Base-by-base conservation (phyloP, 805 yeast species). In the Pichia cephalocereana region DNA sequence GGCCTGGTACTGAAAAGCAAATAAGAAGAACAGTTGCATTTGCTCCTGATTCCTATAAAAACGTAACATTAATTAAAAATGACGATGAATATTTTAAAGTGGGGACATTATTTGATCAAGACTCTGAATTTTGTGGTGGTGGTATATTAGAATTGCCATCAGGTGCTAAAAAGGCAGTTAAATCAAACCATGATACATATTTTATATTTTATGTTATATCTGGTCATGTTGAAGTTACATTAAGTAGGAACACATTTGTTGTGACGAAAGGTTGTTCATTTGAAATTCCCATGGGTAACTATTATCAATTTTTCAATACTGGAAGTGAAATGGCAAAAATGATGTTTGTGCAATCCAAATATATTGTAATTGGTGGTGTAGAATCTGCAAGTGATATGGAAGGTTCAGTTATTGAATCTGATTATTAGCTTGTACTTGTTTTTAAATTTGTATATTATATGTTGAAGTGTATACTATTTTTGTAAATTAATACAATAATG, bases 261-360 rank as follows among this genome's bases (percentile, higher is more conserved):
- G 83, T 82, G 8, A 72, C 77, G 0, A 69, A 73, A 47, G 96
- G 96, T 1, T 83, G 95, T 46, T 77, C 91, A 6, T 82, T 89
- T 57, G 86, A 84, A 57, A 74, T 90, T 7, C 96, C 96, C 1
- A 76, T 83, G 67, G 83, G 82, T 6, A 86, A 85, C 59, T 72
- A 74, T 40, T 88, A 86, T 63, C 77, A 83, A 17, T 74, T 89
- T 53, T 73, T 72, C 43, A 86, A 86, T 59, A 72, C 70, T 39
- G 84, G 89, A 0, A 66, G 70, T 32, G 69, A 67, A 17, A 72
- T 71, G 34, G 88, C 83, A 0, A 73, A 76, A 47, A 57, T 89
- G 59, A 87, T 85, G 62, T 88, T 86, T 59, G 89, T 85, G 1
- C 96, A 88, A 60, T 74, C 82, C 6, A 75, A 72, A 46, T 69